Conservation (phyloP, 495 filamentous ascomycete genomes). For the Penicillium cosmopolitanum region DNA sequence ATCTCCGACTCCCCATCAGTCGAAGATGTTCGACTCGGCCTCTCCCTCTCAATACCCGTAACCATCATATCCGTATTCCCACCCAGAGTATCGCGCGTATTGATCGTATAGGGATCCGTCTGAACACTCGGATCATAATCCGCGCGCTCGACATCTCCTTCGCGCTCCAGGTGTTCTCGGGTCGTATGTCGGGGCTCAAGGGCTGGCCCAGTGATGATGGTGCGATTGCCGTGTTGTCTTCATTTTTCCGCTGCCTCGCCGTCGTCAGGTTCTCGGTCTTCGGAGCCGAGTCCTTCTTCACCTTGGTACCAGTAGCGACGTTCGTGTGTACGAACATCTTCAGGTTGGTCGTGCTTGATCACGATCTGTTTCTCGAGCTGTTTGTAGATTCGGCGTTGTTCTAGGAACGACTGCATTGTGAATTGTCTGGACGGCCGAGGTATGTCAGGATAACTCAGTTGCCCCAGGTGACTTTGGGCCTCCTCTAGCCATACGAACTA, state of each 20-base stretch:
- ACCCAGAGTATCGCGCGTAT: constrained; percentile 24
- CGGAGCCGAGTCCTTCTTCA: constrained; percentile 13
- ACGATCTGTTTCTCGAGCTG: constrained; percentile 38
- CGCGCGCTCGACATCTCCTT: constrained; percentile 20
- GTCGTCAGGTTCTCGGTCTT: constrained; percentile 14
- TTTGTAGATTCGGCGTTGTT: constrained; percentile 41
- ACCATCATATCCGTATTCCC: constrained; percentile 22
- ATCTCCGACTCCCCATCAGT: background rate
- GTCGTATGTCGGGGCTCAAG: constrained; percentile 16
- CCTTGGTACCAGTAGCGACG: constrained; percentile 22
- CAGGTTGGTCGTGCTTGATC: constrained; percentile 12
- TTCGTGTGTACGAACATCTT: constrained; percentile 20
- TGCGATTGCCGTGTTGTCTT: constrained; percentile 21
- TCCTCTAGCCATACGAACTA: background rate
- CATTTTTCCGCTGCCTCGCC: constrained; percentile 5
- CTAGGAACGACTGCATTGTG: constrained; percentile 39
- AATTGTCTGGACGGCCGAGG: background rate
- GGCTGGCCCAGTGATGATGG: constrained; percentile 14
- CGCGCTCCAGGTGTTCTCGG: constrained; percentile 17
- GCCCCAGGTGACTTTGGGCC: too few species aligned
- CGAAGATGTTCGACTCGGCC: background rate
- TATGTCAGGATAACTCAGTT: too few species aligned
- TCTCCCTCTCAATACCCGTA: constrained; percentile 19
- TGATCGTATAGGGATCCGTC: constrained; percentile 25
- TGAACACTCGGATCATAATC: background rate